These are phyloP conservation scores for Raphanus raphanistrum DNA, from an alignment of 345 rosid genomes.

Conservation along the genomic window DNA sequence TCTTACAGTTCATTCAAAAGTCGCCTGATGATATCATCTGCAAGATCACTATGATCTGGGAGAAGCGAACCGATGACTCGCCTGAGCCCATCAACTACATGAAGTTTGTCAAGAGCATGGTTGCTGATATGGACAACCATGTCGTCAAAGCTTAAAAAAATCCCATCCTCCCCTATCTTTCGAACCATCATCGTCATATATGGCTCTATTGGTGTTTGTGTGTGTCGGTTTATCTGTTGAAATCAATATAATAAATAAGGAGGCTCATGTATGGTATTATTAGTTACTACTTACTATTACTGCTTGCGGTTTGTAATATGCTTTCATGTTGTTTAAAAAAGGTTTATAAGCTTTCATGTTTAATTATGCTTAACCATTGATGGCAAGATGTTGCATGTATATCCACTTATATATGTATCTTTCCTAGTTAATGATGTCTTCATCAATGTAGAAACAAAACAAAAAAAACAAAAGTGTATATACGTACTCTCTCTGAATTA, in stretches of 20 bases:
- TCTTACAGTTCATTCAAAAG: constrained; percentile 34
- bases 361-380: too few relatives aligned
- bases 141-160: constrained; percentile 31
- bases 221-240: constrained; percentile 1
- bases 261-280: constrained; percentile 4
- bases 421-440: not conserved
- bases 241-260: constrained; percentile 11
- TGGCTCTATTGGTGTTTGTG: constrained; percentile 5
- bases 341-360: too few relatives aligned
- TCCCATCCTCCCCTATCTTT: not conserved
- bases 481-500: too few relatives aligned
- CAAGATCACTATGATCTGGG: constrained; percentile 41
- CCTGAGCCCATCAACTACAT: constrained; percentile 42
- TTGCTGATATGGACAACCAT: constrained; percentile 38
- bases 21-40: constrained; percentile 30
- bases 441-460: not conserved
- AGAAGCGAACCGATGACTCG: constrained; percentile 31
- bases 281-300: not conserved
- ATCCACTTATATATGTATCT: not conserved
- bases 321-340: too few relatives aligned
- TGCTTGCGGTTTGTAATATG: not conserved
- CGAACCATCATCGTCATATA: constrained; percentile 1
- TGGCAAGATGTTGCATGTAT: constrained; percentile 5
- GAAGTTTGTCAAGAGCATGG: constrained; percentile 35
- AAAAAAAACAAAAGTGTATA: too few relatives aligned